These are phyloP conservation scores for Hippophae rhamnoides DNA, from an alignment of 306 rosid genomes.

Conservation along the genomic window DNA sequence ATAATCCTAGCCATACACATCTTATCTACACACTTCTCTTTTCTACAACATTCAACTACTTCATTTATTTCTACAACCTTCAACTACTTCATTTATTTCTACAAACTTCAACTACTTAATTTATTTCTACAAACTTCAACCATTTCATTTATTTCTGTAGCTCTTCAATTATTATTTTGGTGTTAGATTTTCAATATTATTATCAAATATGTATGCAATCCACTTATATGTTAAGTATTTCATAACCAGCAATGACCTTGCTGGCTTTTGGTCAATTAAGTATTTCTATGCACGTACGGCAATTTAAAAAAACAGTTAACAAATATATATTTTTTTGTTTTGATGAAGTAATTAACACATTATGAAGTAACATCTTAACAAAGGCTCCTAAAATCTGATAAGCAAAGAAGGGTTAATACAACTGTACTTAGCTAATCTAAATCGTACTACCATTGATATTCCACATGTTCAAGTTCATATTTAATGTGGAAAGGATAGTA, in stretches of 20 bases:
- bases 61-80: too few species aligned
- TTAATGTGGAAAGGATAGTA: slow-evolving; percentile 20
- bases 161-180: too few species aligned
- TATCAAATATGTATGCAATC: too few species aligned
- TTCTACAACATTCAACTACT: too few species aligned
- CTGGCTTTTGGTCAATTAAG: slow-evolving; percentile 7
- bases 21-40: too few species aligned
- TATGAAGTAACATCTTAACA: slow-evolving; percentile 11
- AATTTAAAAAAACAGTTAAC: slow-evolving; percentile 17
- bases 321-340: slow-evolving; percentile 8
- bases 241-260: slow-evolving; percentile 29
- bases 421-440: slow-evolving; percentile 20
- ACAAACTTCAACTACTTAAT: too few species aligned
- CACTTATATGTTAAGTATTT: background rate
- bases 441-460: slow-evolving; percentile 16
- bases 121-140: too few species aligned
- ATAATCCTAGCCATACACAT: too few species aligned
- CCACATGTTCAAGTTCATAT: slow-evolving; percentile 23
- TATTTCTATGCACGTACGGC: slow-evolving; percentile 23
- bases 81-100: too few species aligned
- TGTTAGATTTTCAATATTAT: too few species aligned
- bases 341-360: slow-evolving; percentile 9
- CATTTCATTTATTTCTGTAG: too few species aligned
- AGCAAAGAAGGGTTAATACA: slow-evolving; percentile 8
- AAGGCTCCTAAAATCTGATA: slow-evolving; percentile 19